These are phyloP conservation scores for Pseudonitzschia pungens DNA, from an alignment of 108 stramenopile species.

Conservation along the genomic window DNA sequence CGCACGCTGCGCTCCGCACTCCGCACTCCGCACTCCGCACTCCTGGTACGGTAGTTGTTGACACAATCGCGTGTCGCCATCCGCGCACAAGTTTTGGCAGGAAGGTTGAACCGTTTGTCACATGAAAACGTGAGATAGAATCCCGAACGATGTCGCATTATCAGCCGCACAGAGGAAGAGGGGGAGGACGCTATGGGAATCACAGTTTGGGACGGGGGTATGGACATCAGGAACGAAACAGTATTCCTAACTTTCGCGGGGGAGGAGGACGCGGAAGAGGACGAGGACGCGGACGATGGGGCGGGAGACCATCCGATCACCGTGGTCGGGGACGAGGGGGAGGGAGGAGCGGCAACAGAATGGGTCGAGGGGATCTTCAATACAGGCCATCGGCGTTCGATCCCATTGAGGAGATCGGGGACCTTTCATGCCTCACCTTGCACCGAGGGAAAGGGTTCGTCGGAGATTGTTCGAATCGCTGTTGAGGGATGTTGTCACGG, in stretches of 20 bases:
- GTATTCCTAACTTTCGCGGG: neutral
- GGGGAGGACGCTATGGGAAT: too few relatives aligned
- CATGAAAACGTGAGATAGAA: neutral
- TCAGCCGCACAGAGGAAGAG: too few relatives aligned
- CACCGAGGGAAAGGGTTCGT: neutral
- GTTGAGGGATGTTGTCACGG: conserved; percentile 99
- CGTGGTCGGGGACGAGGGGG: conserved; percentile 10
- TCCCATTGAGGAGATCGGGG: conserved; percentile 34
- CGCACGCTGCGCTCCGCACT: too few relatives aligned
- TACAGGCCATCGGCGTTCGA: conserved; percentile 19
- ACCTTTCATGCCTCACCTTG: conserved; percentile 27
- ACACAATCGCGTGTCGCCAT: too few relatives aligned
- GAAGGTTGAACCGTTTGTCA: neutral
- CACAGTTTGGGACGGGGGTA: too few relatives aligned
- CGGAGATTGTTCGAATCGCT: conserved; percentile 58
- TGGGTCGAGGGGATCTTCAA: conserved; percentile 19
- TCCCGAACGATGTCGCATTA: too few relatives aligned
- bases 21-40: too few relatives aligned
- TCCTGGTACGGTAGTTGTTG: too few relatives aligned
- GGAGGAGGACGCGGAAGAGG: conserved; percentile 3
- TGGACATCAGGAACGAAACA: neutral
- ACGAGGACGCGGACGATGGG: neutral
- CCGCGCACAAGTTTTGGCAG: too few relatives aligned
- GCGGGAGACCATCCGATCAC: neutral
- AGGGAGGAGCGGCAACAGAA: conserved; percentile 15